Evolutionary conservation across 305 asterid genomes (phyloP), one percentile per base, ranked within the genome.

Genomic region (Ruellia speciosa): DNA sequence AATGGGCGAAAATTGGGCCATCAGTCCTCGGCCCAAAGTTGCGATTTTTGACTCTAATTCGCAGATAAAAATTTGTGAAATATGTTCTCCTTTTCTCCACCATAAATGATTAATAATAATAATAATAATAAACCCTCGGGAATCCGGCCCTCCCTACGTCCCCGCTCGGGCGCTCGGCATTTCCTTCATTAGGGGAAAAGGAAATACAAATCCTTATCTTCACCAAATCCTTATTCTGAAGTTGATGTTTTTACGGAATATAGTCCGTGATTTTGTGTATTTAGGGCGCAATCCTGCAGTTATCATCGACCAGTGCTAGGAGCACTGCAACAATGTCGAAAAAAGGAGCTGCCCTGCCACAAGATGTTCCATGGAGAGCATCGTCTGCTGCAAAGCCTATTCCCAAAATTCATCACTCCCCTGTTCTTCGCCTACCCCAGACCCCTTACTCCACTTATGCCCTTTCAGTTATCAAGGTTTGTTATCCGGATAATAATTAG

Each of bases 291-390:
- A 18, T 49, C 49, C 45, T 24, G 57, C 14, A 18, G 16, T 55
- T 52, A 18, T 11, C n/a, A 17, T 19, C 18, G 47, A 52, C 20
- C 47, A 17, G 35, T 45, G 20, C 0, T n/a, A 49, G 11, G n/a
- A 20, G 6, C n/a, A 14, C 14, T 12, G 41, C 46, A 46, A 15
- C 37, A 53, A 80, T 81, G 82, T 81, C 82, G 11, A 71, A 61
- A 28, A 84, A 80, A 70, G 85, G 79, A 52, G 84, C 74, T 19
- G 75, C 68, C 31, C 69, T 93, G 39, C 84, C 59, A 41, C 63
- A 67, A 51, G 95, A 93, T 71, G 97, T 75, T 49, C 97, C 97
- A 3, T 88, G 96, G 97, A 79, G 99, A 69, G 96, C 83, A 19
- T 64, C 85, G 10, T 75, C 90, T 28, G 85, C 72, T 35, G 74